These are phyloP conservation scores for Saccharum spontaneum DNA, from an alignment of 176 grass and related monocot species.

Conservation along the genomic window DNA sequence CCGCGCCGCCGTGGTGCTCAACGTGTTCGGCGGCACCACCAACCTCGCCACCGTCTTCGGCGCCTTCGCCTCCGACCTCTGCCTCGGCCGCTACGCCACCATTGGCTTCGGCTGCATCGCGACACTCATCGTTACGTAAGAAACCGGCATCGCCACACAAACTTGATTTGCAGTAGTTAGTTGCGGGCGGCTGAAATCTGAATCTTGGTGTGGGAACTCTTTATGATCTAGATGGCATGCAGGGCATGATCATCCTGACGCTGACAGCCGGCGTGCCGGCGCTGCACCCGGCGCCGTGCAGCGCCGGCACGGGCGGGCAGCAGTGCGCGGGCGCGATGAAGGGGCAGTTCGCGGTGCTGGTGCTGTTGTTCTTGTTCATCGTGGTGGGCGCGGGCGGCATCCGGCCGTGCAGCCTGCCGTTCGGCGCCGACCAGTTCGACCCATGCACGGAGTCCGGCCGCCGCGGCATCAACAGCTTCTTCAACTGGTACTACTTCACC, in stretches of 20 bases:
- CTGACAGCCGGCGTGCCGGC: slow-evolving; percentile 51
- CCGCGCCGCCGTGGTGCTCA: slow-evolving; percentile 51
- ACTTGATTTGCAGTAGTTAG: background rate
- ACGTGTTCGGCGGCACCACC: slow-evolving; percentile 57
- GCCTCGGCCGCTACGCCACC: slow-evolving; percentile 59
- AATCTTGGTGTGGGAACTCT: background rate
- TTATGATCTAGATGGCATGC: background rate
- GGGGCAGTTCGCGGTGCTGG: slow-evolving; percentile 44
- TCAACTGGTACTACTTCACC: slow-evolving; percentile 96
- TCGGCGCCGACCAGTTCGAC: slow-evolving; percentile 86
- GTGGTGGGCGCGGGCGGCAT: slow-evolving; percentile 71
- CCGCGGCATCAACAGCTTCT: slow-evolving; percentile 79
- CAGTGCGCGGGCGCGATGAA: slow-evolving; percentile 38
- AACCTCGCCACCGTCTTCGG: slow-evolving; percentile 68
- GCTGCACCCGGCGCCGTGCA: slow-evolving; percentile 49
- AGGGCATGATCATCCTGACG: slow-evolving; percentile 42
- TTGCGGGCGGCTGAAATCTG: background rate
- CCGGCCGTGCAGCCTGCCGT: slow-evolving; percentile 75
- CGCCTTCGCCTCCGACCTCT: slow-evolving; percentile 61
- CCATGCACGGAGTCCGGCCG: slow-evolving; percentile 49
- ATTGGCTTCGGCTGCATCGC: slow-evolving; percentile 41
- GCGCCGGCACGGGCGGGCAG: background rate
- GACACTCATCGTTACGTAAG: slow-evolving; percentile 42
- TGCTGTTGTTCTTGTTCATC: slow-evolving; percentile 47
- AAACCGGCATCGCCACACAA: background rate